Conservation (phyloP, 176 grass and related monocot species). For the Aegilops umbellulata region DNA sequence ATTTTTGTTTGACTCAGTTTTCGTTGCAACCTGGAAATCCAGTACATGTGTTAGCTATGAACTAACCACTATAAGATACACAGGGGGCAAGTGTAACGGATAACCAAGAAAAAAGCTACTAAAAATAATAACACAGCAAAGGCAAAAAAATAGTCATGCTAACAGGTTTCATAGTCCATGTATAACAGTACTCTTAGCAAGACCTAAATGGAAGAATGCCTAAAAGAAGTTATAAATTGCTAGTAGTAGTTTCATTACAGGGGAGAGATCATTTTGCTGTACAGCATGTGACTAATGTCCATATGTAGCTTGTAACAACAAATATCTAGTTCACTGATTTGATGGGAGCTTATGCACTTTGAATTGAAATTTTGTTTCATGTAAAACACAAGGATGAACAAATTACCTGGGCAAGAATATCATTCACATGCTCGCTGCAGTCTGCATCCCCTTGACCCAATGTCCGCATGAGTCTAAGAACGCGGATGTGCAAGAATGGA, state of each 20-base stretch:
- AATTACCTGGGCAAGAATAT: constrained; percentile 97
- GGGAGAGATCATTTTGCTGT: background rate
- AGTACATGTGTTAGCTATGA: constrained; percentile 6
- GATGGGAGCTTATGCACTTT: constrained; percentile 10
- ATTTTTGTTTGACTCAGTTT: constrained; percentile 97
- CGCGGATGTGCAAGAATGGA: constrained; percentile 93
- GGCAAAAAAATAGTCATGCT: background rate
- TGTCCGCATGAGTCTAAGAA: constrained; percentile 77
- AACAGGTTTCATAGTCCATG: background rate
- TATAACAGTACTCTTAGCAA: constrained; percentile 7
- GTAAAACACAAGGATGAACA: constrained; percentile 37
- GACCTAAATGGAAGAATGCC: constrained; percentile 6
- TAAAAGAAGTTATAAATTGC: background rate
- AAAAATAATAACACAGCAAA: background rate
- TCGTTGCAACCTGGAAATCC: constrained; percentile 88
- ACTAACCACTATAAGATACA: constrained; percentile 18
- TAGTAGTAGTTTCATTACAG: background rate
- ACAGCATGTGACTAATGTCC: constrained; percentile 7
- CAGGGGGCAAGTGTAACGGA: background rate
- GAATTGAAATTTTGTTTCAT: background rate
- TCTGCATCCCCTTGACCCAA: constrained; percentile 84
- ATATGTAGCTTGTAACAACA: background rate
- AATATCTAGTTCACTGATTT: constrained; percentile 11
- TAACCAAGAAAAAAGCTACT: background rate
- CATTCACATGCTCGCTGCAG: constrained; percentile 91